Base-by-base conservation (phyloP, 768 basidiomycete genomes). In the Collybiopsis confluens region DNA sequence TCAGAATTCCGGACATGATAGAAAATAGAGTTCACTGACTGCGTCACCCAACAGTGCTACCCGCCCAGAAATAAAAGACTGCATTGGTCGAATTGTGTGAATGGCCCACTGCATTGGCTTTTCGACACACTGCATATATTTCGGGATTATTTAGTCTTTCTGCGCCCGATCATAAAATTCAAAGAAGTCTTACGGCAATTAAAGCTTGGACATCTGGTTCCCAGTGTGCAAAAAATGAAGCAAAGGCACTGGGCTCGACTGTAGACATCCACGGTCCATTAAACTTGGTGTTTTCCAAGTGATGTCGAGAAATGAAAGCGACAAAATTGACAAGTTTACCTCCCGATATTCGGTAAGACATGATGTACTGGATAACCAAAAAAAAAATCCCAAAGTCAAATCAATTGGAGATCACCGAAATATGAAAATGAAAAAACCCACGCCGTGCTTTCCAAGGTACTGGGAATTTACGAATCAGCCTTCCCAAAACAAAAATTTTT, bases 281-380 rank as follows among this genome's bases (percentile, higher is more conserved):
- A 55, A 73, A 81, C 21, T 64, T 63, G 1, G 82, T 77, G 54
- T 71, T 68, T 58, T 85, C 78, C n/a, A 77, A 68, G 26, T 83
- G 77, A 55, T 76, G 75, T 23, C 71, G 68, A 18, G 75, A 64
- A 23, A 66, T 71, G 60, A 85, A 83, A 1, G 81, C 83, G 16
- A 77, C 86, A 53, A 87, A 74, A 59, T 87, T 90, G 59, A 90
- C 69, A 55, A 75, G 66, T 58, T 71, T 76, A 5, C 84, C 83
- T 27, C 72, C 72, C 2, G 80, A 71, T 13, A 88, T 80, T 0
- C 84, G 78, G 63, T 88, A 88, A 1, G 74, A 77, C 15, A 88
- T 73, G 38, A 85, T 63, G 61, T 80, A 80, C 86, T 88, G n/a
- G n/a, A n/a, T n/a, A n/a, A n/a, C n/a, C n/a, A n/a, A n/a, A n/a